Percentiles rank a stretch among this genome's conserved stretches.
phyloP scores from a whole-genome alignment of 331 rosid species.

The Telfairia occidentalis region DNA sequence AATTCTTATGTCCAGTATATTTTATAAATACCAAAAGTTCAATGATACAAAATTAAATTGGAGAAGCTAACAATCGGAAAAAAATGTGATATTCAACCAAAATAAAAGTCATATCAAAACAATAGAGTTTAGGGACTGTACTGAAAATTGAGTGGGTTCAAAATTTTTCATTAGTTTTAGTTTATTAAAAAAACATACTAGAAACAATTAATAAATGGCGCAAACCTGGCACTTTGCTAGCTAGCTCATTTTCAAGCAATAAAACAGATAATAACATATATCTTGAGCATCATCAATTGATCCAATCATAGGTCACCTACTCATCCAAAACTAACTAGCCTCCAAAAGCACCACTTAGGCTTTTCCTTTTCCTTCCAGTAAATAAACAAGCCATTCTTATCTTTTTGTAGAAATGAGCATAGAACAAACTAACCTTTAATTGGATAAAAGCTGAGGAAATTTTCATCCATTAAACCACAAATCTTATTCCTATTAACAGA shows the following conservation, averaged over 20 bases:
- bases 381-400: neutral
- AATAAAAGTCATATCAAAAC: neutral
- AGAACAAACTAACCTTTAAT: neutral
- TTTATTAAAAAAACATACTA: neutral
- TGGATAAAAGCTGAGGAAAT: neutral
- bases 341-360: neutral
- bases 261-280: neutral
- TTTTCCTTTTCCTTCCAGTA: conserved; percentile 3
- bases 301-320: neutral
- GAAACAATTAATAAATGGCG: neutral
- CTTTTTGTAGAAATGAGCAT: neutral
- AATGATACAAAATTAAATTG: neutral
- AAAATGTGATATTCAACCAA: neutral
- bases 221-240: neutral
- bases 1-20: neutral
- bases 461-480: neutral
- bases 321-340: neutral
- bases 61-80: neutral
- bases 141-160: neutral
- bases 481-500: neutral
- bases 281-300: neutral
- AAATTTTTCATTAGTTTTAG: neutral
- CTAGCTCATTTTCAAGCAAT: neutral
- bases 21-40: neutral
- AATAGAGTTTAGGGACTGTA: neutral